phyloP scores from a whole-genome alignment of 1,284 basidiomycete genomes.

The Coriolopsis trogii region DNA sequence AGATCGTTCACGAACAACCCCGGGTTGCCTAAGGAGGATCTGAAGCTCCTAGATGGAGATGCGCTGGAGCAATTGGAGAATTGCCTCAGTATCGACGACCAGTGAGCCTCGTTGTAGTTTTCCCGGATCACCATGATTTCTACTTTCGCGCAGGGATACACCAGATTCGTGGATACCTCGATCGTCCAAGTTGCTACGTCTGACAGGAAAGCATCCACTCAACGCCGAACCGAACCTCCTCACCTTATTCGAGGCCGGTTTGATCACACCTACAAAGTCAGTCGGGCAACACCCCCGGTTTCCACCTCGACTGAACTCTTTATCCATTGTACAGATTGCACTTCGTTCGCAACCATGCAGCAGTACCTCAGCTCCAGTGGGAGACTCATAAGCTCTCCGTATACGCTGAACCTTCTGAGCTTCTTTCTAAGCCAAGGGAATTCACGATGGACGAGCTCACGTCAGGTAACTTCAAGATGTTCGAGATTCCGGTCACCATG shows the following conservation, averaged over 20 bases:
- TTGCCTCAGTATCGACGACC: constrained; percentile 25
- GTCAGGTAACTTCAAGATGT: constrained; percentile 14
- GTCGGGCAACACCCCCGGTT: not conserved
- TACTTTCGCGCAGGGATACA: constrained; percentile 10
- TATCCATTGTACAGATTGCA: constrained; percentile 19
- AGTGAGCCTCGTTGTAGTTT: constrained; percentile 17
- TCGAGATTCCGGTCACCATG: constrained; percentile 28
- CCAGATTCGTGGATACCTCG: constrained; percentile 32
- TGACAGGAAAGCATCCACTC: constrained; percentile 27
- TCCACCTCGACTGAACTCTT: not conserved
- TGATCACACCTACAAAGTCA: constrained; percentile 29
- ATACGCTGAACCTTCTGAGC: constrained; percentile 14
- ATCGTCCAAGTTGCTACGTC: constrained; percentile 24
- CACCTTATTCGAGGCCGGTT: constrained; percentile 23
- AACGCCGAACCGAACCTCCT: constrained; percentile 27
- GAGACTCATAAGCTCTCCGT: constrained; percentile 25
- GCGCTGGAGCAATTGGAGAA: constrained; percentile 26
- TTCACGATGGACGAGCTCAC: constrained; percentile 29
- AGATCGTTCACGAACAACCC: constrained; percentile 19
- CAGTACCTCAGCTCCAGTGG: constrained; percentile 28
- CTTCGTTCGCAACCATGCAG: constrained; percentile 29
- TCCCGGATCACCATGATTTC: not conserved
- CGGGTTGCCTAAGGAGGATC: constrained; percentile 15
- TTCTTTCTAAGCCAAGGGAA: constrained; percentile 18
- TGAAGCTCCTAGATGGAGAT: constrained; percentile 24